Conservation (phyloP, 192 early-diverging fungal species). For the Entomortierella lignicola region DNA sequence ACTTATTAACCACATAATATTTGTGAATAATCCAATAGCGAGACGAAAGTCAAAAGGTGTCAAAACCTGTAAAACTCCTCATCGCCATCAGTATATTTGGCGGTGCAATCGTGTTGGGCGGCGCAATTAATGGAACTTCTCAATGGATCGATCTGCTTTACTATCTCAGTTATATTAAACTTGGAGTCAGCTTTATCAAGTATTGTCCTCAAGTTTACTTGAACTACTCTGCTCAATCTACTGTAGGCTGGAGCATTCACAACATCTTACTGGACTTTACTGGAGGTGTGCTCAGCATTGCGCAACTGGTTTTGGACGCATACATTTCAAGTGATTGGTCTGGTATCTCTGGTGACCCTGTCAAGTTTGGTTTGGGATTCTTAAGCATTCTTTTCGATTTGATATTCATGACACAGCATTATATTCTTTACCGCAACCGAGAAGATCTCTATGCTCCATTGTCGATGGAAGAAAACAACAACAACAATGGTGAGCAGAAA, state of each 20-base stretch:
- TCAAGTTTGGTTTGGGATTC: slow-evolving; percentile 84
- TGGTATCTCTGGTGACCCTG: slow-evolving; percentile 59
- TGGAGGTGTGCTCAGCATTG: slow-evolving; percentile 81
- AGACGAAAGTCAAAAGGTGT: slow-evolving; percentile 58
- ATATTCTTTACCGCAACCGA: slow-evolving; percentile 73
- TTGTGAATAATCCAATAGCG: slow-evolving; percentile 21
- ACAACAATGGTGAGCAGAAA: slow-evolving; percentile 24
- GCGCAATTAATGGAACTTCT: slow-evolving; percentile 32
- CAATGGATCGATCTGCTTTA: slow-evolving; percentile 76
- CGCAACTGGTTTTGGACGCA: slow-evolving; percentile 83
- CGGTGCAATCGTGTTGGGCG: slow-evolving; percentile 33
- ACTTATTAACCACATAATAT: not conserved
- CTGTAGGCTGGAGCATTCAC: slow-evolving; percentile 90
- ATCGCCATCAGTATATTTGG: slow-evolving; percentile 29
- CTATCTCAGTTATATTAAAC: slow-evolving; percentile 81
- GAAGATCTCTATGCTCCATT: slow-evolving; percentile 41
- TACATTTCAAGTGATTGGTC: slow-evolving; percentile 59
- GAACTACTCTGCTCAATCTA: slow-evolving; percentile 81
- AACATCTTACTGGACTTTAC: slow-evolving; percentile 91
- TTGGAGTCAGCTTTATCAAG: slow-evolving; percentile 83
- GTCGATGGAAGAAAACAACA: slow-evolving; percentile 30
- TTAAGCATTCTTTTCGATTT: slow-evolving; percentile 84
- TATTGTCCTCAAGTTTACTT: slow-evolving; percentile 80
- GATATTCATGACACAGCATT: slow-evolving; percentile 87
- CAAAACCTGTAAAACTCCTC: slow-evolving; percentile 53